Evolutionary conservation across 345 rosid genomes (phyloP).

Genomic region (Melastoma malabathricum): DNA sequence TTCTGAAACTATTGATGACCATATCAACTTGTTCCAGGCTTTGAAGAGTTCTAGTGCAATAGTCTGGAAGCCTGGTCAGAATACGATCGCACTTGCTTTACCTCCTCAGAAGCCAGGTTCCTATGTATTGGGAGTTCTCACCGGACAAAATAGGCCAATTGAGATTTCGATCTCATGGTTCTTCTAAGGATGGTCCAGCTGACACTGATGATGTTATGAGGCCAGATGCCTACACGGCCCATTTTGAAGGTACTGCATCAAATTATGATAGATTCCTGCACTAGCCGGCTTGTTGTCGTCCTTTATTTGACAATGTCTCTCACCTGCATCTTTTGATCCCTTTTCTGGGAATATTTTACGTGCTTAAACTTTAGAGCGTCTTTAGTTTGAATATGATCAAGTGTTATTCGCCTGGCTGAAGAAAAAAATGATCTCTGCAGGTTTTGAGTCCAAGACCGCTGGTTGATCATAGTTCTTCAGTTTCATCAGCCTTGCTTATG

Average conservation of each 20-base stretch:
- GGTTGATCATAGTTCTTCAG: constrained; percentile 85
- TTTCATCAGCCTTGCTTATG: constrained; percentile 73
- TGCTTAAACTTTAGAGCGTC: neutral
- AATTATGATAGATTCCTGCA: constrained; percentile 5
- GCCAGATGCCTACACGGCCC: constrained; percentile 84
- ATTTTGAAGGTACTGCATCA: constrained; percentile 58
- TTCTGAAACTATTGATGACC: constrained; percentile 5
- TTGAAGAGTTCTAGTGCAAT: constrained; percentile 62
- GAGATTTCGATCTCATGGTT: constrained; percentile 92
- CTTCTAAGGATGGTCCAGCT: constrained; percentile 90
- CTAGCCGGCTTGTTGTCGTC: no score
- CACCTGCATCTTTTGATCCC: no score
- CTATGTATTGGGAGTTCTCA: constrained; percentile 85
- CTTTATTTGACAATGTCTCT: no score
- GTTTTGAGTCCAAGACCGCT: constrained; percentile 84
- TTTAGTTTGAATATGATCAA: constrained; percentile 2
- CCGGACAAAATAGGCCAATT: constrained; percentile 89
- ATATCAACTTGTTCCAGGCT: constrained; percentile 35
- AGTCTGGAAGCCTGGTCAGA: constrained; percentile 62
- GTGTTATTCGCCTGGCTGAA: constrained; percentile 3
- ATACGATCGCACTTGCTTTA: constrained; percentile 51
- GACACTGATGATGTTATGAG: constrained; percentile 96
- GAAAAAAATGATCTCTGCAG: constrained; percentile 22
- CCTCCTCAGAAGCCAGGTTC: constrained; percentile 94
- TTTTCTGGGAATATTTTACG: no score